Percentiles rank a stretch among this genome's conserved stretches.
Evolutionary conservation across 495 filamentous ascomycete species (phyloP).

Genomic region (Acidomyces sp.): DNA sequence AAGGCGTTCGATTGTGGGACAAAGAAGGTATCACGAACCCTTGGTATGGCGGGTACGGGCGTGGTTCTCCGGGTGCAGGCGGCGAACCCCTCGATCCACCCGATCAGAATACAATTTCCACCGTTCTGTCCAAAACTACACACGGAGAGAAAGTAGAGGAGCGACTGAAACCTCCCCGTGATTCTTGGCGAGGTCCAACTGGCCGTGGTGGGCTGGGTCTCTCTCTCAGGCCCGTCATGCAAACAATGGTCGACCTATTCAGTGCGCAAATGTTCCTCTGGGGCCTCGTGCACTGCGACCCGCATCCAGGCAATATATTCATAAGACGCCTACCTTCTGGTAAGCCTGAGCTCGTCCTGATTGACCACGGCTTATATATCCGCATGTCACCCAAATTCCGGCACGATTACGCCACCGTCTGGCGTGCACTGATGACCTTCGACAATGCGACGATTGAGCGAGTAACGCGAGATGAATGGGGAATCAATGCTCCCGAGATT

Average conservation of each 20-base stretch:
- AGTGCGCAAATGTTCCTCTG: slow-evolving; percentile 94
- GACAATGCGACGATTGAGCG: slow-evolving; percentile 67
- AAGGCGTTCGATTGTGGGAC: slow-evolving; percentile 83
- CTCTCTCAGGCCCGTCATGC: slow-evolving; percentile 74
- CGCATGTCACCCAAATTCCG: slow-evolving; percentile 74
- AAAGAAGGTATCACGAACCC: slow-evolving; percentile 57
- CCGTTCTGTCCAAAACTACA: slow-evolving; percentile 32
- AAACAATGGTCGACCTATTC: slow-evolving; percentile 89
- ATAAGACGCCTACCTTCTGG: slow-evolving; percentile 72
- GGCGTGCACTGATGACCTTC: slow-evolving; percentile 85
- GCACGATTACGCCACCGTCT: slow-evolving; percentile 81
- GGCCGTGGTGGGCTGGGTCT: slow-evolving; percentile 70
- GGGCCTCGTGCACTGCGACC: slow-evolving; percentile 88
- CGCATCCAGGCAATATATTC: slow-evolving; percentile 95
- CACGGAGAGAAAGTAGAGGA: slow-evolving; percentile 30
- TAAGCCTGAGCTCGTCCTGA: slow-evolving; percentile 77
- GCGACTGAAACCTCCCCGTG: slow-evolving; percentile 70
- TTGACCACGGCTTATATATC: slow-evolving; percentile 94
- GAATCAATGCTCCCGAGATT: slow-evolving; percentile 73
- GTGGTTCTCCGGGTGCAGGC: slow-evolving; percentile 63
- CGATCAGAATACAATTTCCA: slow-evolving; percentile 30
- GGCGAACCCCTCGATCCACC: slow-evolving; percentile 50
- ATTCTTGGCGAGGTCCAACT: slow-evolving; percentile 60
- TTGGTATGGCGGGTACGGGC: slow-evolving; percentile 64
- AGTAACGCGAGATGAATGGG: slow-evolving; percentile 60